Evolutionary conservation across 2,329 filamentous ascomycete genomes (phyloP), one percentile per base, ranked within the genome.

Genomic region (Calonectria pseudoturangicola): DNA sequence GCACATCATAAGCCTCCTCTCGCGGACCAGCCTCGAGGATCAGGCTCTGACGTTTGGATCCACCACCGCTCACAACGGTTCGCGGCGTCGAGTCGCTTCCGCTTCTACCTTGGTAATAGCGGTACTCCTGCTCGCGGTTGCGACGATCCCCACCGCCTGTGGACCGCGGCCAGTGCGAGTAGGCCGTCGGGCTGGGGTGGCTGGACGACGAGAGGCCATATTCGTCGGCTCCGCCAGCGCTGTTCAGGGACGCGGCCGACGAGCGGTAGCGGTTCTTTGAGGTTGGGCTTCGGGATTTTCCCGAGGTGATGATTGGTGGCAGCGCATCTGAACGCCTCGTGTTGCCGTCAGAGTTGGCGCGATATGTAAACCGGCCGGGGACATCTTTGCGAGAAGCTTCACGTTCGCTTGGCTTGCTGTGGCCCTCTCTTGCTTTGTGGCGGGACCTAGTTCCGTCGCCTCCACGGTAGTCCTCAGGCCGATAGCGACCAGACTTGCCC

Each of bases 51-150:
- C 78, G 72, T 28, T 73, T 73, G n/a, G 78, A 67, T 16, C 58
- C 33, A 12, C 21, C 71, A 45, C 68, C 63, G 5, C 76, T 72
- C 8, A 73, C 73, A 0, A 74, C 25, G 6, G 60, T 70, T 13
- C 78, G 71, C 6, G 78, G 78, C n/a, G 76, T 74, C 12, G 71
- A 39, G 51, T 33, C 5, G 71, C 50, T 51, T 67, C 75, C 50
- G 8, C 71, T 75, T 5, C 80, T 77, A 8, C 78, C 74, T 56
- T 82, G 81, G 27, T 80, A 79, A 47, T 76, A 76, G 15, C 80
- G 74, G 48, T 82, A 82, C 3, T 81, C 79, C 10, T 81, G 79
- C 27, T 79, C 79, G 16, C 81, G 73, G 27, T 36, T 75, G 16
- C 79, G 74, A 41, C 75, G 71, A 18, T 75, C 69, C 15, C 65